These are phyloP conservation scores for Yamadazyma akitaensis DNA, from an alignment of 805 yeast species.

Conservation along the genomic window DNA sequence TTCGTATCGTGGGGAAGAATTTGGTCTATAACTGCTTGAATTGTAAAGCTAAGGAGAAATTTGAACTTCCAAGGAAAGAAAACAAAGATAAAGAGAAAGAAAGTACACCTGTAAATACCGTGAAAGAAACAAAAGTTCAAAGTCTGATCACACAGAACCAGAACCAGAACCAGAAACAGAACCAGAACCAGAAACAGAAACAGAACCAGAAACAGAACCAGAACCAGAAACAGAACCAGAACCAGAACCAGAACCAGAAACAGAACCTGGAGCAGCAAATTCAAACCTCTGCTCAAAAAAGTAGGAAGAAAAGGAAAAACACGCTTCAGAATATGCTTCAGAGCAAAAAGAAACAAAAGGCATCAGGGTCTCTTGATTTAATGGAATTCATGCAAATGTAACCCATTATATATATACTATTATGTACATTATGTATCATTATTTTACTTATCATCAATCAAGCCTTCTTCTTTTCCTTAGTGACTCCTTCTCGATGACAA, in stretches of 20 bases:
- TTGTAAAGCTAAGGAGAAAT: conserved; percentile 5
- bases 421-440: neutral
- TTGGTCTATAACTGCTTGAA: conserved; percentile 17
- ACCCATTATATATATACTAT: neutral
- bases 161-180: neutral
- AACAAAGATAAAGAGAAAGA: neutral
- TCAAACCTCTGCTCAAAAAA: neutral
- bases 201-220: no score
- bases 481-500: conserved; percentile 5
- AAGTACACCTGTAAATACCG: neutral
- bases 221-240: neutral
- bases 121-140: neutral
- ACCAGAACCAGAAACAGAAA: neutral
- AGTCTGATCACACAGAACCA: neutral
- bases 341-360: conserved; percentile 35
- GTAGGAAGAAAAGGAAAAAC: conserved; percentile 47
- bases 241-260: conserved; percentile 31
- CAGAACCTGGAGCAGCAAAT: neutral
- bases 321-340: conserved; percentile 40
- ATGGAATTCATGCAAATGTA: conserved; percentile 45
- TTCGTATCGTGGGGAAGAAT: neutral
- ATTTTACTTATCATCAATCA: neutral
- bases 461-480: neutral
- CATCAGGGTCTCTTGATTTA: conserved; percentile 36
- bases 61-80: neutral